Percentiles rank a stretch among this genome's conserved stretches.
Evolutionary conservation across 345 rosid species (phyloP).

Genomic region (Euphorbia tirucalli): DNA sequence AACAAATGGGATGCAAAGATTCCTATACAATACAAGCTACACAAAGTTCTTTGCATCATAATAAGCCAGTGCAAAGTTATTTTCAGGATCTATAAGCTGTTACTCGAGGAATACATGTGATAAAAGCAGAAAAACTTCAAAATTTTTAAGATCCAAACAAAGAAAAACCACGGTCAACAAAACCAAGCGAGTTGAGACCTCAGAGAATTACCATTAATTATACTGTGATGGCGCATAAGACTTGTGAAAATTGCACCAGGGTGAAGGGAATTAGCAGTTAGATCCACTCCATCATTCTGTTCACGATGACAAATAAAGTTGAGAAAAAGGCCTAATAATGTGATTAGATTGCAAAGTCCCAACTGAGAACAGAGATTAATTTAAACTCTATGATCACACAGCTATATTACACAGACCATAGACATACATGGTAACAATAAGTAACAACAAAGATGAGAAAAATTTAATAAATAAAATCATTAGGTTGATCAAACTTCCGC

Average conservation of each 20-base stretch:
- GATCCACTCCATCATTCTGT: constrained; percentile 56
- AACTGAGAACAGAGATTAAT: no score
- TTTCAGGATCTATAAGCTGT: background rate
- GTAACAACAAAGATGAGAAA: no score
- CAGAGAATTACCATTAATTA: constrained; percentile 38
- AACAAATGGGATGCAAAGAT: no score
- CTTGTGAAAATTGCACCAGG: no score
- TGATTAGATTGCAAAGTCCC: background rate
- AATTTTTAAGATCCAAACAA: background rate
- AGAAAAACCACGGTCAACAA: background rate
- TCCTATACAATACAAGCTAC: background rate
- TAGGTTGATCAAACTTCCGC: background rate
- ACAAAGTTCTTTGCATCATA: background rate
- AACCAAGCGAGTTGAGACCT: background rate
- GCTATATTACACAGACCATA: background rate
- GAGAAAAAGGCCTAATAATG: background rate
- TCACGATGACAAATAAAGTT: background rate
- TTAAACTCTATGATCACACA: no score
- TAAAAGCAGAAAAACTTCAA: background rate
- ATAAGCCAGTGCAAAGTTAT: constrained; percentile 4
- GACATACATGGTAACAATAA: background rate
- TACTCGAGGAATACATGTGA: background rate
- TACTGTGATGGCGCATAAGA: constrained; percentile 37
- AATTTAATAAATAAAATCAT: background rate
- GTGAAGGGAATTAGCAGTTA: constrained; percentile 64